Percentiles rank a stretch among this genome's conserved stretches.
phyloP scores from a whole-genome alignment of 768 basidiomycete species.

The Infundibulicybe gibba region DNA sequence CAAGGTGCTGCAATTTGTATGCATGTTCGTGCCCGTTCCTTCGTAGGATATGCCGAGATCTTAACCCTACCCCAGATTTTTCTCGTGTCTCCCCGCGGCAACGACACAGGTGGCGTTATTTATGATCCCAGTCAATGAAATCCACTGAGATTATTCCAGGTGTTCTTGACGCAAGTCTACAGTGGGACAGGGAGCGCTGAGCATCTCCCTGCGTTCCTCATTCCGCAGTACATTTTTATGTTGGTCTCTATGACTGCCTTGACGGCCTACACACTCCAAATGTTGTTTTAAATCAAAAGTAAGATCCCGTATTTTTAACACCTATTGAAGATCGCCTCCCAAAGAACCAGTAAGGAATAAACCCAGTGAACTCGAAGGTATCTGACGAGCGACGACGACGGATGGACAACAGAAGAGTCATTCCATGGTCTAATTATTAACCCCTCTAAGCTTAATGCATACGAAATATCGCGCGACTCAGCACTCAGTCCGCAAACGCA shows the following conservation, averaged over 20 bases:
- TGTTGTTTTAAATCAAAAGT: neutral
- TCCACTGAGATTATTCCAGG: slow-evolving; percentile 24
- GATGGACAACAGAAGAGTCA: too few relatives aligned
- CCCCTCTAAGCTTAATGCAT: too few relatives aligned
- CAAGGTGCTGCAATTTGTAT: slow-evolving; percentile 46
- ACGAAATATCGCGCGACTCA: too few relatives aligned
- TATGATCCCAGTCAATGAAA: neutral
- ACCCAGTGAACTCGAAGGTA: too few relatives aligned
- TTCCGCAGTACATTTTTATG: slow-evolving; percentile 30
- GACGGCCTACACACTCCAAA: slow-evolving; percentile 12
- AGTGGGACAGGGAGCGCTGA: slow-evolving; percentile 43
- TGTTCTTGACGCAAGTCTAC: slow-evolving; percentile 39
- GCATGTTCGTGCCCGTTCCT: slow-evolving; percentile 21
- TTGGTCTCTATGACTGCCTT: slow-evolving; percentile 18
- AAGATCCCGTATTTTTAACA: too few relatives aligned
- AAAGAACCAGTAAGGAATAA: too few relatives aligned
- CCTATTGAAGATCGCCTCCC: too few relatives aligned
- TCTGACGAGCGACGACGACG: too few relatives aligned
- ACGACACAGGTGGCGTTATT: neutral
- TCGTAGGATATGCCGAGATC: neutral
- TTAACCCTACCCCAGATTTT: neutral
- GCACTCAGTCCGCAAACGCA: too few relatives aligned
- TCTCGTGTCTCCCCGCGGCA: neutral
- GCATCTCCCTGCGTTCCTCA: slow-evolving; percentile 36
- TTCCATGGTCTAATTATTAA: too few relatives aligned